Conservation (phyloP, 169 alveolate species). For the Babesia microti region DNA sequence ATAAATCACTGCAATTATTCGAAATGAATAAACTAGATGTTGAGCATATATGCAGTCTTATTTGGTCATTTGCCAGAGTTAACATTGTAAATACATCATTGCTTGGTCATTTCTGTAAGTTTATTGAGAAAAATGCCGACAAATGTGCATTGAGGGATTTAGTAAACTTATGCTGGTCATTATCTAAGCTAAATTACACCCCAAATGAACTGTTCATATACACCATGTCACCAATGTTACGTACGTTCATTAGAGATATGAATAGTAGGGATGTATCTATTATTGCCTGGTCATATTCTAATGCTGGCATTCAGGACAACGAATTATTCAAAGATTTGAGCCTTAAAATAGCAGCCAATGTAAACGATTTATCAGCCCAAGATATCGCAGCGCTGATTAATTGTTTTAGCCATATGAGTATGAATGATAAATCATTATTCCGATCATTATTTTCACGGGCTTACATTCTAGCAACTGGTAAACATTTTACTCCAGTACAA, state of each 20-base stretch:
- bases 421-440: conserved; percentile 20
- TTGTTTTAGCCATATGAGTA: conserved; percentile 26
- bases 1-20: too few relatives aligned
- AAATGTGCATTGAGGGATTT: conserved; percentile 13
- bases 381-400: conserved; percentile 38
- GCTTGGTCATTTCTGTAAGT: conserved; percentile 28
- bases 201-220: conserved; percentile 28
- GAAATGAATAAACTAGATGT: too few relatives aligned
- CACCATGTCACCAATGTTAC: conserved; percentile 40
- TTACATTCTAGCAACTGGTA: conserved; percentile 2
- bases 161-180: conserved; percentile 19
- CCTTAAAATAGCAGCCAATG: conserved; percentile 19
- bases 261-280: conserved; percentile 37
- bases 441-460: conserved; percentile 29
- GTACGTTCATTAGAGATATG: conserved; percentile 20
- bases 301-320: conserved; percentile 32
- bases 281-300: conserved; percentile 44
- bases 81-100: conserved; percentile 38
- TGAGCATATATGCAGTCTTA: too few relatives aligned
- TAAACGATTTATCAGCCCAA: conserved; percentile 39
- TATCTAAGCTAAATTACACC: conserved; percentile 27
- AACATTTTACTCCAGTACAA: conserved; percentile 45
- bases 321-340: conserved; percentile 39
- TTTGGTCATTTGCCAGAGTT: conserved; percentile 36
- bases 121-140: conserved; percentile 30